Conservation (phyloP, 805 yeast species). For the Wickerhamomyces rabaulensis region DNA sequence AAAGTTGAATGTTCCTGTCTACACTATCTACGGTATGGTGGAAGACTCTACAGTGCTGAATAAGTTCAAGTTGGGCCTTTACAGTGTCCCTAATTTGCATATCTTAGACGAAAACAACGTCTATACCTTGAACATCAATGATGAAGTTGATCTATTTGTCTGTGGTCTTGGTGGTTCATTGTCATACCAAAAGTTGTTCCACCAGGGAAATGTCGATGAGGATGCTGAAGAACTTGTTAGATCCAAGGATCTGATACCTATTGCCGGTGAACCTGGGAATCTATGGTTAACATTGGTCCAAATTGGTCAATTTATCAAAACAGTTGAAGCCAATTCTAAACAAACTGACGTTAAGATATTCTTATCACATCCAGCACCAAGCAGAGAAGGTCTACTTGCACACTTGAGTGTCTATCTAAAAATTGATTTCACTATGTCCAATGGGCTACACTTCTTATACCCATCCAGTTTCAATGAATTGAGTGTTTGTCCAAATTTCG, state of each 20-base stretch:
- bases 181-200: slow-evolving; percentile 62
- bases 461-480: slow-evolving; percentile 67
- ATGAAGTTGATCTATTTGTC: slow-evolving; percentile 42
- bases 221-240: slow-evolving; percentile 14
- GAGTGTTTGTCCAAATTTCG: slow-evolving; percentile 58
- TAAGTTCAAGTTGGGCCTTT: slow-evolving; percentile 51
- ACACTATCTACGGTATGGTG: slow-evolving; percentile 70
- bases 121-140: slow-evolving; percentile 33
- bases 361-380: slow-evolving; percentile 64
- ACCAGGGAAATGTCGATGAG: slow-evolving; percentile 44
- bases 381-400: slow-evolving; percentile 62
- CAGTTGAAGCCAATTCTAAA: slow-evolving; percentile 36
- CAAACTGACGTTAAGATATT: slow-evolving; percentile 51
- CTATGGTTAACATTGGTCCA: slow-evolving; percentile 72
- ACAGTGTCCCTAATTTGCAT: slow-evolving; percentile 49
- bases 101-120: slow-evolving; percentile 56
- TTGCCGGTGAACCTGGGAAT: slow-evolving; percentile 59
- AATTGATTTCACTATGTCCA: slow-evolving; percentile 70
- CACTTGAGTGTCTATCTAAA: slow-evolving; percentile 62
- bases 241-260: slow-evolving; percentile 37
- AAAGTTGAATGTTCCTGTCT: slow-evolving; percentile 54
- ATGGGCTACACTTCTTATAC: slow-evolving; percentile 66
- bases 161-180: slow-evolving; percentile 73
- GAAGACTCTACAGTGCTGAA: slow-evolving; percentile 69
- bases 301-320: slow-evolving; percentile 57